These are phyloP conservation scores for Monosporozyma servazzii DNA, from an alignment of 805 yeast species.

Conservation along the genomic window DNA sequence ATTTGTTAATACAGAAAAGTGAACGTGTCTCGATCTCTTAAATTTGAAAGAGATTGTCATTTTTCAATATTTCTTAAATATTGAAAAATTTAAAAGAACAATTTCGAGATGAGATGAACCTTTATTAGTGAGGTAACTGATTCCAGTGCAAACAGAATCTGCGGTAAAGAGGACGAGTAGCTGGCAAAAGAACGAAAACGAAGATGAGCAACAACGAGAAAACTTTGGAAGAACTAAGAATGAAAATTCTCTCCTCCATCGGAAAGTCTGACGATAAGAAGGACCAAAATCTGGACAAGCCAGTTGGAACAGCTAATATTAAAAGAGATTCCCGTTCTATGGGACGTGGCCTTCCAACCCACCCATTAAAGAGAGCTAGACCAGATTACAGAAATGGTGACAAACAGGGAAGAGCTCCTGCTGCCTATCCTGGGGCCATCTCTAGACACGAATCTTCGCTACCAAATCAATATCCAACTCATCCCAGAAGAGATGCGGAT, in stretches of 20 bases:
- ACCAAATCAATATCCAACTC: background rate
- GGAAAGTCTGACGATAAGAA: slow-evolving; percentile 3
- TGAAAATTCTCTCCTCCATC: slow-evolving; percentile 24
- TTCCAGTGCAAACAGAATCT: background rate
- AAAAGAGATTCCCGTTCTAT: slow-evolving; percentile 1
- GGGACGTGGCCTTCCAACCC: background rate
- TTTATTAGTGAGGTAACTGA: background rate
- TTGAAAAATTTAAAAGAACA: background rate
- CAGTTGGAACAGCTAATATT: background rate
- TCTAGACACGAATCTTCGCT: background rate
- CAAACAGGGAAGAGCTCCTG: background rate
- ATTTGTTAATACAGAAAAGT: background rate
- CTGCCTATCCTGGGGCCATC: background rate
- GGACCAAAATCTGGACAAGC: background rate
- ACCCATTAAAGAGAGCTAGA: background rate
- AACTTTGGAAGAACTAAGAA: slow-evolving; percentile 19
- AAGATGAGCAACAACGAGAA: slow-evolving; percentile 5
- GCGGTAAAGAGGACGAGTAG: background rate
- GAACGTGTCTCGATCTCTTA: background rate
- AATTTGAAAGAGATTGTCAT: background rate
- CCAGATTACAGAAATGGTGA: background rate
- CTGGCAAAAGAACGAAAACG: background rate
- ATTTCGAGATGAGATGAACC: background rate
- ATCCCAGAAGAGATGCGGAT: background rate
- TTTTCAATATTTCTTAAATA: background rate